Base-by-base conservation (phyloP, 441 rosid species). In the Populus hybrid region DNA sequence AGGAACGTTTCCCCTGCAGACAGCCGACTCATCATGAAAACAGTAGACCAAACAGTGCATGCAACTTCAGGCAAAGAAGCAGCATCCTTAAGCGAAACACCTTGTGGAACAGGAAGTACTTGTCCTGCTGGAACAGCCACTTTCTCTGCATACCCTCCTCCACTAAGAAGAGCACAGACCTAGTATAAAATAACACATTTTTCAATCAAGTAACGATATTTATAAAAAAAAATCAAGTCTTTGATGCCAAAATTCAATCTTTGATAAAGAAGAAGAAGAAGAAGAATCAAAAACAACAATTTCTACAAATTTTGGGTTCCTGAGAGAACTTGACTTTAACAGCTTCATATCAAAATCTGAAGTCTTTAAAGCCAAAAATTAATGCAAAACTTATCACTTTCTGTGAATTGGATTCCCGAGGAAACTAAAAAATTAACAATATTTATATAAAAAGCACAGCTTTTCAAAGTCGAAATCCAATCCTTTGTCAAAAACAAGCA, bases 121-220 rank as follows among this genome's bases (percentile, higher is more conserved):
- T 94, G 97, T 14, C 91, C 93, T 0, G 86, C 93, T 0, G 94
- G 92, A 77, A 92, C 97, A 1, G 91, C 84, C 61, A 95, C 98
- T 86, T 92, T 92, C 92, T 95, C 98, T 0, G 97, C 99, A 77
- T 95, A 92, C 0, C 97, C 97, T 80, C 97, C 97, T 80, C 99
- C 99, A 75, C 85, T 79, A 7, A 94, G 92, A 79, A 94, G 93
- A 80, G 98, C 99, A 89, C 97, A 92, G 34, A 92, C 94, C 95
- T 89, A 8, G 46, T 75, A 59, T 71, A 77, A 73, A 61, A 32
- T 32, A 71, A 71, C 26, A 75, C 19, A 38, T 57, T 57, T 42
- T 18, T 19, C 21, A 57, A 57, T 18, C 23, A 67, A 23, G 6
- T 12, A 28, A 2, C 66, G 53, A 3, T 26, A 23, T 6, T 28